Conservation (phyloP, 495 filamentous ascomycete species). For the Mytilinidion resinicola region DNA sequence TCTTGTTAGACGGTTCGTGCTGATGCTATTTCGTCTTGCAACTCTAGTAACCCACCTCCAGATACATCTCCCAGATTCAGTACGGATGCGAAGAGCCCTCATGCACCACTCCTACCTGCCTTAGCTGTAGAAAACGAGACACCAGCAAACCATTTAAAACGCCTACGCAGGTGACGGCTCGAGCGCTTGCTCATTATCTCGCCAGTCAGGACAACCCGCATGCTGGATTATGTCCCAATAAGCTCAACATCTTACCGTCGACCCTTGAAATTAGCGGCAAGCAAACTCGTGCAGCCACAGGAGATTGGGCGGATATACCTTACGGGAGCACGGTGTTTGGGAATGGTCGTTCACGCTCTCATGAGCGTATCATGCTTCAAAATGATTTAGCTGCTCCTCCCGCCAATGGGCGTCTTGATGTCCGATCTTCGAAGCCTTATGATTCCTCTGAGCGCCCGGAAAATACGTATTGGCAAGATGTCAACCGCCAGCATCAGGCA, state of each 20-base stretch:
- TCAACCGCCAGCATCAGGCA: conserved; percentile 5
- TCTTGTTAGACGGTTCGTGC: conserved; percentile 14
- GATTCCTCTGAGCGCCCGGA: too few species aligned
- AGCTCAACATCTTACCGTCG: conserved; percentile 15
- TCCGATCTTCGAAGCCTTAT: too few species aligned
- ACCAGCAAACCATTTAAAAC: conserved; percentile 63
- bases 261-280: conserved; percentile 7
- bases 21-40: neutral
- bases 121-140: conserved; percentile 63
- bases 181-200: conserved; percentile 70
- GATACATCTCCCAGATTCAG: conserved; percentile 77
- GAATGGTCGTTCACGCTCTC: too few species aligned
- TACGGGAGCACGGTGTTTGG: too few species aligned
- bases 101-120: conserved; percentile 74
- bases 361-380: too few species aligned
- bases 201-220: conserved; percentile 76
- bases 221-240: conserved; percentile 60
- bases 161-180: conserved; percentile 63
- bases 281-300: neutral
- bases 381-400: too few species aligned
- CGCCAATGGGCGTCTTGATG: too few species aligned
- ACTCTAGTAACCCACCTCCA: conserved; percentile 29
- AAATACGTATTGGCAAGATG: neutral
- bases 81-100: conserved; percentile 66
- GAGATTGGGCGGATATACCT: neutral